phyloP scores from a whole-genome alignment of 2,329 filamentous ascomycete genomes.

The Aspergillus udagawae region DNA sequence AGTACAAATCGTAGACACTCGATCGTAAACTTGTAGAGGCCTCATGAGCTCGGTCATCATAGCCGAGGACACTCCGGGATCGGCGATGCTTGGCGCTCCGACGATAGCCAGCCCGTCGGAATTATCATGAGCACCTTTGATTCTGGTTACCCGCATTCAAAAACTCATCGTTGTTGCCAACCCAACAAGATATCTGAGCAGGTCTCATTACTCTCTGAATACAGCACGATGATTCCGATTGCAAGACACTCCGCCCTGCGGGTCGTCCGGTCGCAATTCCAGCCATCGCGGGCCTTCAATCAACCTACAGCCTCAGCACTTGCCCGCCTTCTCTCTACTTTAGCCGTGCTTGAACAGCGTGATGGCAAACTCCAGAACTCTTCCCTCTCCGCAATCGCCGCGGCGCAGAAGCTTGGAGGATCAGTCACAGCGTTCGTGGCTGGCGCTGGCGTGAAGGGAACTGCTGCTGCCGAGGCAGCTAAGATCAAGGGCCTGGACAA shows the following conservation, averaged over 20 bases:
- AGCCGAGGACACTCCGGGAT: slow-evolving; percentile 33
- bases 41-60: slow-evolving; percentile 8
- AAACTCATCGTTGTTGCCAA: slow-evolving; percentile 5
- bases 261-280: slow-evolving; percentile 45
- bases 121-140: slow-evolving; percentile 1
- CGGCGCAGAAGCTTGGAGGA: slow-evolving; percentile 81
- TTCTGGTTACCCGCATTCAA: background rate
- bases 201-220: slow-evolving; percentile 2
- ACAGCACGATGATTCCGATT: slow-evolving; percentile 29
- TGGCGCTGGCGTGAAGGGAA: slow-evolving; percentile 66
- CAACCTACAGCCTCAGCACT: slow-evolving; percentile 53
- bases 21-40: background rate
- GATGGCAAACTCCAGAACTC: slow-evolving; percentile 80
- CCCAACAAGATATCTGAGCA: slow-evolving; percentile 5
- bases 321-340: slow-evolving; percentile 72
- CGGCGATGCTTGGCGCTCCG: slow-evolving; percentile 32
- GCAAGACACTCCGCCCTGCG: slow-evolving; percentile 40
- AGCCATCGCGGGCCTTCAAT: slow-evolving; percentile 35
- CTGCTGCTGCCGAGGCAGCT: slow-evolving; percentile 75
- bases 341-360: slow-evolving; percentile 88
- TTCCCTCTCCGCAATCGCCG: slow-evolving; percentile 80
- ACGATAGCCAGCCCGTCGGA: slow-evolving; percentile 27
- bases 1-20: background rate
- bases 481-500: slow-evolving; percentile 91
- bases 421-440: slow-evolving; percentile 83